These are phyloP conservation scores for Elongisporangium undulatum DNA, from an alignment of 352 stramenopile species.

Conservation along the genomic window DNA sequence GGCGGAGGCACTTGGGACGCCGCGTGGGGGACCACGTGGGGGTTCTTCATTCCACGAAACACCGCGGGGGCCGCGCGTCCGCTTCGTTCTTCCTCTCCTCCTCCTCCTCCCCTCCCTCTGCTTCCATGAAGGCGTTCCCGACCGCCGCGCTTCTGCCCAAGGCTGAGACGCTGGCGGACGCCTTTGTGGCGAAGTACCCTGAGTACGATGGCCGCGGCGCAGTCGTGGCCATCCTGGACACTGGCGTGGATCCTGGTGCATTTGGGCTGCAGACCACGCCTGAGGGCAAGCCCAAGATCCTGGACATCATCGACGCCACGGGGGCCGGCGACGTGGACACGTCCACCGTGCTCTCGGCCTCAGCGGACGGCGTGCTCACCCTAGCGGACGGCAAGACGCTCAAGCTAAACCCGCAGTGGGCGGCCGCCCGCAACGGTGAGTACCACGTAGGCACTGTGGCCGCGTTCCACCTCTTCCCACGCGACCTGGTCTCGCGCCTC, in stretches of 20 bases:
- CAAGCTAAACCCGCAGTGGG: slow-evolving; percentile 75
- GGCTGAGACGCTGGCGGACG: slow-evolving; percentile 84
- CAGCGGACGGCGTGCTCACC: slow-evolving; percentile 38
- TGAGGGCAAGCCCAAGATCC: slow-evolving; percentile 89
- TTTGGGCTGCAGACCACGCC: slow-evolving; percentile 81
- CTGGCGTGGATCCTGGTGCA: slow-evolving; percentile 91
- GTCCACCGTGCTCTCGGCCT: slow-evolving; percentile 43
- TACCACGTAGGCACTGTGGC: slow-evolving; percentile 84
- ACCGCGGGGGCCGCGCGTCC: not conserved
- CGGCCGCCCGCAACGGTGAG: slow-evolving; percentile 40
- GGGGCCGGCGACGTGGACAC: slow-evolving; percentile 92
- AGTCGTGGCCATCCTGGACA: slow-evolving; percentile 95
- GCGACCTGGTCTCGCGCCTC: slow-evolving; percentile 55
- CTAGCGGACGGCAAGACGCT: slow-evolving; percentile 44
- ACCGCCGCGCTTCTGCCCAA: slow-evolving; percentile 83
- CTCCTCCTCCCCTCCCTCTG: not conserved
- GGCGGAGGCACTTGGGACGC: not conserved
- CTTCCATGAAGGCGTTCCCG: slow-evolving; percentile 52
- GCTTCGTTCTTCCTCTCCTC: not conserved
- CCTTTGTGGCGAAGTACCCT: slow-evolving; percentile 79
- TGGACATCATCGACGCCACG: slow-evolving; percentile 95
- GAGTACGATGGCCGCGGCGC: slow-evolving; percentile 89
- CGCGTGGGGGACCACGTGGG: not conserved
- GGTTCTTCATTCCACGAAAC: not conserved
- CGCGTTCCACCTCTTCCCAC: slow-evolving; percentile 89